Conservation (phyloP, 345 rosid species). For the Leavenworthia alabamica region DNA sequence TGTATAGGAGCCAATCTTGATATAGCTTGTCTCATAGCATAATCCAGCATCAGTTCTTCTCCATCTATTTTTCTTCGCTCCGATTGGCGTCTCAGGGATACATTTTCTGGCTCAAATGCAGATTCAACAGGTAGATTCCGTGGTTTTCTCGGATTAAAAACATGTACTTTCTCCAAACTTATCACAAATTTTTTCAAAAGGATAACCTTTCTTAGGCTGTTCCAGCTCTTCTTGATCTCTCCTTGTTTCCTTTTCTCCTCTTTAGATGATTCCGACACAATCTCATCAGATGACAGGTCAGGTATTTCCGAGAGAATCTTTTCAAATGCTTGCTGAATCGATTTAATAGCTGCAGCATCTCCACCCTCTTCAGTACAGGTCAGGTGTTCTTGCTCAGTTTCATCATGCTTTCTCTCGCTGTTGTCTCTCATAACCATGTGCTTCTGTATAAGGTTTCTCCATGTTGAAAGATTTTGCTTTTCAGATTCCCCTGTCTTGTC, state of each 20-base stretch:
- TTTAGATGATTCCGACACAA: constrained; percentile 8
- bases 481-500: constrained; percentile 21
- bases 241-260: constrained; percentile 25
- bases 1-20: constrained; percentile 67
- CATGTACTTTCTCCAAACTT: constrained; percentile 55
- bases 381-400: constrained; percentile 27
- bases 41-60: constrained; percentile 89
- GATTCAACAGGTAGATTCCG: constrained; percentile 28
- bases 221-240: constrained; percentile 53
- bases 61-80: constrained; percentile 56
- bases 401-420: constrained; percentile 21
- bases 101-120: constrained; percentile 48
- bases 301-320: constrained; percentile 58
- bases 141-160: constrained; percentile 40
- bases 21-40: constrained; percentile 68
- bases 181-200: constrained; percentile 72
- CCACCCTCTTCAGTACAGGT: constrained; percentile 20
- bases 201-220: constrained; percentile 62
- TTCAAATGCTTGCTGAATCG: constrained; percentile 76
- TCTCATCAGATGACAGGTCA: constrained; percentile 30
- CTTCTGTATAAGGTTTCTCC: constrained; percentile 68
- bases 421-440: constrained; percentile 49
- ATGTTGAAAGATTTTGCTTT: constrained; percentile 43
- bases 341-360: constrained; percentile 52
- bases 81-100: constrained; percentile 49